Evolutionary conservation across 2,329 filamentous ascomycete genomes (phyloP).

Genomic region (Colletotrichum sp.): DNA sequence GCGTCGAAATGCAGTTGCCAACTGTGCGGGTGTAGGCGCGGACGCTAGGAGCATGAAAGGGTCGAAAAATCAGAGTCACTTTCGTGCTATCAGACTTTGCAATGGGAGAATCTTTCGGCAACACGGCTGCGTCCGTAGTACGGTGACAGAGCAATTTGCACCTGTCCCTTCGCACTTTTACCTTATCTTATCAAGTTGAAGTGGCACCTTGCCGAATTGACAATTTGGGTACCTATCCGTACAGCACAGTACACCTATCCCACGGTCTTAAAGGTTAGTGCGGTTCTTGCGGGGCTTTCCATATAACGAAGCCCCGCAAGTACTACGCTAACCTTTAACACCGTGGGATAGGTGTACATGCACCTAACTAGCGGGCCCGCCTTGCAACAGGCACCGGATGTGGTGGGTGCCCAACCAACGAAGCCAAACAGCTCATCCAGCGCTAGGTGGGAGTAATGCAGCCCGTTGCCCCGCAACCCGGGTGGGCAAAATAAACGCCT

Average conservation of each 20-base stretch:
- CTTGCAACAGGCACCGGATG: background rate
- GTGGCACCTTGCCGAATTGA: background rate
- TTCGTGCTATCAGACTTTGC: background rate
- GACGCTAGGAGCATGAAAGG: background rate
- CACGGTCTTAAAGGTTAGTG: no score
- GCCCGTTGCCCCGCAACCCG: constrained; percentile 15
- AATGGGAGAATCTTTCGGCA: background rate
- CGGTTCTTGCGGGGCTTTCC: no score
- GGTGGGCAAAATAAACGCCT: constrained; percentile 6
- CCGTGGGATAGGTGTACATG: no score
- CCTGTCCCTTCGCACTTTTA: background rate
- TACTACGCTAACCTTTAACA: no score
- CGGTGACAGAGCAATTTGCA: background rate
- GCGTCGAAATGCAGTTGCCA: background rate
- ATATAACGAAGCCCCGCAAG: no score
- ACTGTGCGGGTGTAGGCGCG: background rate
- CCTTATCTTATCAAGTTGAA: background rate
- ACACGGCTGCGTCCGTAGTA: background rate
- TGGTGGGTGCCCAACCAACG: constrained; percentile 13
- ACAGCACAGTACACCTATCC: background rate
- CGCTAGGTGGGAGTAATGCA: background rate
- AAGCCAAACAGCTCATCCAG: background rate
- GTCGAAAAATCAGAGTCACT: background rate
- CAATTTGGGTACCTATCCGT: background rate
- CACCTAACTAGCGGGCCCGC: constrained; percentile 1